These are phyloP conservation scores for Neostapfia colusana DNA, from an alignment of 176 grass and related monocot genomes.

Conservation along the genomic window DNA sequence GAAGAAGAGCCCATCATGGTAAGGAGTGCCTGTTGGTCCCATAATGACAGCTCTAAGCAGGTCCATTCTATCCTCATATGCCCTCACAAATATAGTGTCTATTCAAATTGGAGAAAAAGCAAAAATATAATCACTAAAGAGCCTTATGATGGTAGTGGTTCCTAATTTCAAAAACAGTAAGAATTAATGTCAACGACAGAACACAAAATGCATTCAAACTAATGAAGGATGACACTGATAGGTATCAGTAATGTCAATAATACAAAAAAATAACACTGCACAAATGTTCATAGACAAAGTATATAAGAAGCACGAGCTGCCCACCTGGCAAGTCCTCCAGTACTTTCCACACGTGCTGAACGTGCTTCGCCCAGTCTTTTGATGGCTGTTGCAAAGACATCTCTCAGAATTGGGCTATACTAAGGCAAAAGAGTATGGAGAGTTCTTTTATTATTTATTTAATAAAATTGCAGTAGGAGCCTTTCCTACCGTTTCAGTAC, in stretches of 20 bases:
- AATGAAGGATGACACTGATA: neutral
- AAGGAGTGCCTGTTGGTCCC: conserved; percentile 86
- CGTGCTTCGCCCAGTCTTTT: conserved; percentile 69
- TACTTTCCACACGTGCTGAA: conserved; percentile 86
- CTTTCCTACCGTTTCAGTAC: neutral
- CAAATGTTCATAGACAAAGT: neutral
- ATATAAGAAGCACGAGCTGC: conserved; percentile 23
- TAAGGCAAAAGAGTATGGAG: conserved; percentile 6
- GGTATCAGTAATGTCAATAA: neutral
- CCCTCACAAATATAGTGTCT: conserved; percentile 86
- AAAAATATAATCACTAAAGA: conserved; percentile 37
- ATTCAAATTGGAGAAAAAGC: conserved; percentile 28
- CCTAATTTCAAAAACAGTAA: neutral
- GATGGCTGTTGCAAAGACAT: conserved; percentile 57
- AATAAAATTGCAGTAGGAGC: too few relatives aligned
- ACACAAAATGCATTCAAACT: neutral
- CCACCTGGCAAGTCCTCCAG: conserved; percentile 81
- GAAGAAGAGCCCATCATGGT: conserved; percentile 90
- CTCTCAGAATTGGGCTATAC: conserved; percentile 2
- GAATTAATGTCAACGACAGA: neutral
- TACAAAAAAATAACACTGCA: neutral
- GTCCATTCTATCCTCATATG: conserved; percentile 92
- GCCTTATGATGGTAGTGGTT: neutral
- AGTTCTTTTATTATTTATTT: neutral
- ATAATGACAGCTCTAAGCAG: conserved; percentile 81